Evolutionary conservation across 306 rosid species (phyloP), one percentile per base, ranked within the genome.

Genomic region (Cucurbita moschata): DNA sequence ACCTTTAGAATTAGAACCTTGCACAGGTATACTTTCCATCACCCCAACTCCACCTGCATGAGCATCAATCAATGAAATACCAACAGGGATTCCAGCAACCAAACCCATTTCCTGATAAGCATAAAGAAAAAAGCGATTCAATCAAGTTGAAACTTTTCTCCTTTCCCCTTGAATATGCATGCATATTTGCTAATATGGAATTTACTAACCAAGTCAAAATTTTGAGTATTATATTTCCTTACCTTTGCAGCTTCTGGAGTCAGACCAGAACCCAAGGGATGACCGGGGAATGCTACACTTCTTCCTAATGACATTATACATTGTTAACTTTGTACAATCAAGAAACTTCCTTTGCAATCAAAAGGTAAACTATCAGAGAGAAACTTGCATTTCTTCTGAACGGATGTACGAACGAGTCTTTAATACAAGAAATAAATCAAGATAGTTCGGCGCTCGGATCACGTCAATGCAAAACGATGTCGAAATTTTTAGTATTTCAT

Each of bases 41-140:
- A 87, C 95, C 76, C 97, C 99, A 79, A 91, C 97, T 18, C 96
- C 98, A 81, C 98, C 97, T 21, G 97, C 97, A 83, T 94, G 97
- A 85, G 97, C 99, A 83, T 94, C 99, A 76, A 94, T 91, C 59
- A 91, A 77, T 37, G 97, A 91, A 69, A 96, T 88, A 78, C 95
- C 99, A 77, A 94, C 99, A 73, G 97, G 97, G 78, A 89, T 91
- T 59, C 99, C 97, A 47, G 91, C 81, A 73, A 87, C 76, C 74
- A 94, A 88, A 74, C 89, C 96, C 72, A 94, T 77, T 82, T 94
- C 99, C 97, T 94, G 95, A 73, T 19, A 73, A 57, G 50, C 68
- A 73, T 43, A 8, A 23, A 57, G 37, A 42, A 73, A 72, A 18
- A 43, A 21, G 35, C n/a, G 42, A 43, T 57, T 57, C 44, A 42